Evolutionary conservation across 257 asterid species (phyloP).

Genomic region (Primulina eburnea): DNA sequence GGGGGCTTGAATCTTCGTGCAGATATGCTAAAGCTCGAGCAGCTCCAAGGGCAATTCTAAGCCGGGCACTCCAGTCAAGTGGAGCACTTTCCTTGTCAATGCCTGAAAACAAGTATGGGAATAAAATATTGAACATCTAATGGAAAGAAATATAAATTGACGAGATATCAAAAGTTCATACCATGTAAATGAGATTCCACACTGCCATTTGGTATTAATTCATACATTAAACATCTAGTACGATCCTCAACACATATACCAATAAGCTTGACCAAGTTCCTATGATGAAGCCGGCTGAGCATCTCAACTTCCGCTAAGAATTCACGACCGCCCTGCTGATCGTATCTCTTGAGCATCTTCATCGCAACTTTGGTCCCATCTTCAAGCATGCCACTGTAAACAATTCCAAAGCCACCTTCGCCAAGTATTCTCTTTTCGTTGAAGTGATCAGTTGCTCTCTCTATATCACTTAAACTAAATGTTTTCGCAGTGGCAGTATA

Average conservation of each 20-base stretch:
- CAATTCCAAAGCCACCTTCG: conserved; percentile 96
- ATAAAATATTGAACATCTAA: not conserved
- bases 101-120: conserved; percentile 43
- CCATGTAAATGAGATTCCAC: conserved; percentile 97
- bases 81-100: conserved; percentile 67
- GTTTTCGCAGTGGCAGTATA: conserved; percentile 82
- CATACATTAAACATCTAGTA: conserved; percentile 75
- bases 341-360: conserved; percentile 84
- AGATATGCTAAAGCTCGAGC: conserved; percentile 93
- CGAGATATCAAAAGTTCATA: conserved; percentile 25
- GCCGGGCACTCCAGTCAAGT: conserved; percentile 80
- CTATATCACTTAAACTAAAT: conserved; percentile 59
- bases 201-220: conserved; percentile 75
- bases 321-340: conserved; percentile 88
- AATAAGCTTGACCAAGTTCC: conserved; percentile 83
- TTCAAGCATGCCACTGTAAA: conserved; percentile 77
- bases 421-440: conserved; percentile 69
- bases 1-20: conserved; percentile 97
- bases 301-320: conserved; percentile 97
- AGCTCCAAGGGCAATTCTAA: conserved; percentile 93
- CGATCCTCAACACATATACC: conserved; percentile 86
- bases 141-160: not conserved
- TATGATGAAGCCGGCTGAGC: conserved; percentile 90
- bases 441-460: conserved; percentile 79
- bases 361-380: conserved; percentile 78